Evolutionary conservation across 1,284 basidiomycete genomes (phyloP).

Genomic region (Apiotrichum akiyoshidainum): DNA sequence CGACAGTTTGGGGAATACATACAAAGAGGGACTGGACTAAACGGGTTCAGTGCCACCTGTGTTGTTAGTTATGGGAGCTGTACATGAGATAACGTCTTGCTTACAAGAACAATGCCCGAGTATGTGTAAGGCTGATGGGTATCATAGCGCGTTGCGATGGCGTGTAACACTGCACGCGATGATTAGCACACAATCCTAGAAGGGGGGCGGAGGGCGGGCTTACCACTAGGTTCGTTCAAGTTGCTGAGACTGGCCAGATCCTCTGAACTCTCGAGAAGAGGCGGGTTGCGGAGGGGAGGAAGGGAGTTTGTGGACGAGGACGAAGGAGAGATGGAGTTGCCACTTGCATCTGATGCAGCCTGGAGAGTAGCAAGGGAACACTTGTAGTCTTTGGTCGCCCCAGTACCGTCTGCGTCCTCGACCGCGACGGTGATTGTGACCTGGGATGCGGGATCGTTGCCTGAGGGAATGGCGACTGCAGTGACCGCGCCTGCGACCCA

Average conservation of each 20-base stretch:
- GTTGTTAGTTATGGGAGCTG: slow-evolving; percentile 7
- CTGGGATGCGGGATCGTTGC: slow-evolving; percentile 24
- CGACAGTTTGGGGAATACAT: slow-evolving; percentile 11
- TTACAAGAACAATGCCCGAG: slow-evolving; percentile 72
- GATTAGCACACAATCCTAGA: background rate
- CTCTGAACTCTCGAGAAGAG: slow-evolving; percentile 91
- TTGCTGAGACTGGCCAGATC: slow-evolving; percentile 97
- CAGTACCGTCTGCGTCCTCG: slow-evolving; percentile 25
- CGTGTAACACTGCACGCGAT: slow-evolving; percentile 72
- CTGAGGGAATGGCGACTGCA: slow-evolving; percentile 31
- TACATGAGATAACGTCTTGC: slow-evolving; percentile 15
- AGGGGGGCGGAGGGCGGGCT: slow-evolving; percentile 25
- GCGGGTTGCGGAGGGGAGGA: slow-evolving; percentile 94
- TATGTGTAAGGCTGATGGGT: slow-evolving; percentile 98
- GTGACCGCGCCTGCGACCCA: slow-evolving; percentile 51
- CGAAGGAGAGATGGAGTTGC: slow-evolving; percentile 19
- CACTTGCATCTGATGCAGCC: slow-evolving; percentile 26
- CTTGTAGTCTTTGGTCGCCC: slow-evolving; percentile 33
- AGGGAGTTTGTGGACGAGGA: slow-evolving; percentile 52
- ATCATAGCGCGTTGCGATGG: slow-evolving; percentile 93
- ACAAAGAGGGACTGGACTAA: slow-evolving; percentile 83
- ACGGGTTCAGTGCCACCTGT: slow-evolving; percentile 93
- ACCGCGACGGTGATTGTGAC: slow-evolving; percentile 36
- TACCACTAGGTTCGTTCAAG: slow-evolving; percentile 95
- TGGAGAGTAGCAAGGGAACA: slow-evolving; percentile 40